phyloP scores from a whole-genome alignment of 2,329 filamentous ascomycete species.

The Escovopsis weberi region DNA sequence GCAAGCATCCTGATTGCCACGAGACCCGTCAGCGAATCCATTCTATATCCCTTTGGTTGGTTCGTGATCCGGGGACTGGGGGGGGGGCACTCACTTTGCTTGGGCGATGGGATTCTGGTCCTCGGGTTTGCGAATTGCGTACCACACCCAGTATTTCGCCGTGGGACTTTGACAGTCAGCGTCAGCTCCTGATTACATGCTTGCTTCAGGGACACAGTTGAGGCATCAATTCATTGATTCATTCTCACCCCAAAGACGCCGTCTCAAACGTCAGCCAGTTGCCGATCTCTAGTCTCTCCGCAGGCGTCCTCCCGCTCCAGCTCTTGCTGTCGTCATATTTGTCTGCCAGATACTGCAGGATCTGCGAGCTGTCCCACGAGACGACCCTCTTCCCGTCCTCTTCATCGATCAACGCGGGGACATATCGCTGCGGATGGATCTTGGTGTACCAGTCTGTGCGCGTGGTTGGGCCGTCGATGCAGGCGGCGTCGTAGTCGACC shows the following conservation, averaged over 20 bases:
- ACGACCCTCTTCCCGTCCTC: conserved; percentile 2
- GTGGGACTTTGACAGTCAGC: conserved; percentile 1
- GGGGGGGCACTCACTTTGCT: not conserved
- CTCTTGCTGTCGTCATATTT: conserved; percentile 2
- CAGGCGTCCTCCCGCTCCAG: not conserved
- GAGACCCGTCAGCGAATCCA: not conserved
- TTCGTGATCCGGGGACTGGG: not conserved
- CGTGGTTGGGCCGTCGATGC: conserved; percentile 2
- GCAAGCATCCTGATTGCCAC: not conserved
- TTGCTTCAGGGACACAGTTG: too few relatives aligned
- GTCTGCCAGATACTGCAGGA: conserved; percentile 1
- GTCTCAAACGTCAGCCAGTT: conserved; percentile 6
- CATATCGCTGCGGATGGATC: conserved; percentile 5
- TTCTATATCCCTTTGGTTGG: not conserved
- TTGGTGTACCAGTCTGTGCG: conserved; percentile 3
- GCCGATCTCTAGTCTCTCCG: conserved; percentile 2
- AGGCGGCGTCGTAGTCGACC: conserved; percentile 1
- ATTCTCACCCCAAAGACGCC: conserved; percentile 4
- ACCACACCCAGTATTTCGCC: conserved; percentile 5
- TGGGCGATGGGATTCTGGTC: conserved; percentile 2
- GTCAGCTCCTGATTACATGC: too few relatives aligned
- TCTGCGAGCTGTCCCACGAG: conserved; percentile 5
- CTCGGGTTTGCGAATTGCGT: conserved; percentile 2
- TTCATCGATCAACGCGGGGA: conserved; percentile 3
- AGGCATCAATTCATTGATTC: too few relatives aligned